Conservation (phyloP, 2,329 filamentous ascomycete genomes). For the Penicillium sp. region DNA sequence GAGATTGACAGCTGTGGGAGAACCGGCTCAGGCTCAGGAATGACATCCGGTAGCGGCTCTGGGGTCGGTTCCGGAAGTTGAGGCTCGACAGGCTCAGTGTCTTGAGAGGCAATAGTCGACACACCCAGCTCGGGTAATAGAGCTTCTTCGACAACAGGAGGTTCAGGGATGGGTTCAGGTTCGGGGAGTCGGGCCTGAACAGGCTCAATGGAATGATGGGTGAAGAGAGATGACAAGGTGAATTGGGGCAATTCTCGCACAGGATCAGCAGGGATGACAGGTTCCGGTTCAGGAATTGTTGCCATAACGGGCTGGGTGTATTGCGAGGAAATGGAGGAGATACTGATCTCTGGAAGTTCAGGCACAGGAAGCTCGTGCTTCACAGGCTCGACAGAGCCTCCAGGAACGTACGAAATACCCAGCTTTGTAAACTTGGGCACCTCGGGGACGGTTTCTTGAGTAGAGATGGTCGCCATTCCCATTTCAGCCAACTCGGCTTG, state of each 20-base stretch:
- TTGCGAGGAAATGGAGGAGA: slow-evolving; percentile 31
- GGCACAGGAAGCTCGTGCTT: slow-evolving; percentile 21
- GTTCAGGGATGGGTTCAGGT: slow-evolving; percentile 9
- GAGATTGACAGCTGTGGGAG: slow-evolving; percentile 30
- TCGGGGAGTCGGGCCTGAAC: slow-evolving; percentile 21
- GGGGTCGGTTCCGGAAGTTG: slow-evolving; percentile 16
- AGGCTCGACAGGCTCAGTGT: slow-evolving; percentile 26
- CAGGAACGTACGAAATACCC: slow-evolving; percentile 32
- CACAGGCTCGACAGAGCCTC: slow-evolving; percentile 31
- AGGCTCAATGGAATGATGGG: slow-evolving; percentile 23
- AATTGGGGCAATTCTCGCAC: slow-evolving; percentile 14
- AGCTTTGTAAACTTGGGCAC: slow-evolving; percentile 43
- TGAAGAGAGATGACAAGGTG: slow-evolving; percentile 23
- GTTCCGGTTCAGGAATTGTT: slow-evolving; percentile 23
- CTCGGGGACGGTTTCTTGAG: slow-evolving; percentile 37
- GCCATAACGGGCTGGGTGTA: slow-evolving; percentile 21
- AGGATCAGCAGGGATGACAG: slow-evolving; percentile 13
- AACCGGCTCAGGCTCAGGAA: slow-evolving; percentile 14
- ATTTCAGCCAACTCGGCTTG: slow-evolving; percentile 25
- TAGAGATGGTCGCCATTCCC: slow-evolving; percentile 32
- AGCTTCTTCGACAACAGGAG: slow-evolving; percentile 13
- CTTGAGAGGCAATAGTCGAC: slow-evolving; percentile 35
- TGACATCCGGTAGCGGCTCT: slow-evolving; percentile 17
- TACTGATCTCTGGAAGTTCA: slow-evolving; percentile 20
- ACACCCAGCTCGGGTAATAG: slow-evolving; percentile 26